A percentile compares a stretch with the other conserved stretches of the same genome.
Evolutionary conservation across 768 basidiomycete genomes (phyloP).

Genomic region (Paxillus rubicundulus): DNA sequence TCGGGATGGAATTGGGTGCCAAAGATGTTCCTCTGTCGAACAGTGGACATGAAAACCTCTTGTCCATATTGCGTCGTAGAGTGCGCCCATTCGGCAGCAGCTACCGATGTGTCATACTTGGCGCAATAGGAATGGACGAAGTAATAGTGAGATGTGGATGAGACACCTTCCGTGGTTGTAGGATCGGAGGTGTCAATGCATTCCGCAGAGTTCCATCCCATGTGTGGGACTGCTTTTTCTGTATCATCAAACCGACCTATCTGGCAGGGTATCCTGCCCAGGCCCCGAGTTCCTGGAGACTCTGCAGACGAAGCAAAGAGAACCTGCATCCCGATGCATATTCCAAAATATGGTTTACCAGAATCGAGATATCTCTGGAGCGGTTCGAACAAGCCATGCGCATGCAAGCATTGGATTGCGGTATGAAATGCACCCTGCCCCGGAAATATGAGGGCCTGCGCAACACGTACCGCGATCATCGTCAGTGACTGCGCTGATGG

Average conservation of each 20-base stretch:
- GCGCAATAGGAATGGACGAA: constrained; percentile 97
- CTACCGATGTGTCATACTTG: constrained; percentile 61
- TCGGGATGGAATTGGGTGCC: constrained; percentile 98
- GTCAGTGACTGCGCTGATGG: neutral
- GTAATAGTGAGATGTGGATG: constrained; percentile 75
- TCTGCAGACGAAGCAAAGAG: constrained; percentile 88
- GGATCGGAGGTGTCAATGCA: constrained; percentile 44
- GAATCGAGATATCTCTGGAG: constrained; percentile 79
- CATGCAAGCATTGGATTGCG: constrained; percentile 73
- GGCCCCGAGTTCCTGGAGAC: constrained; percentile 62
- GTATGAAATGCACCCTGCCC: constrained; percentile 94
- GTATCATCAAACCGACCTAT: constrained; percentile 68
- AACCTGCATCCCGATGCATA: constrained; percentile 98
- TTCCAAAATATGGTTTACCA: constrained; percentile 93
- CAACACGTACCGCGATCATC: constrained; percentile 13
- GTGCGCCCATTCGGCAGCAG: constrained; percentile 73
- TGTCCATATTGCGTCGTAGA: constrained; percentile 92
- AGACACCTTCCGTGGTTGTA: constrained; percentile 44
- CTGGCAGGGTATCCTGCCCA: constrained; percentile 80
- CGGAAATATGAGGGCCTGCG: constrained; percentile 90
- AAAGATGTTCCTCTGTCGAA: constrained; percentile 82
- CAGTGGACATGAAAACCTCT: constrained; percentile 84
- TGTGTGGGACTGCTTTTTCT: constrained; percentile 92
- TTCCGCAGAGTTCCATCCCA: constrained; percentile 91
- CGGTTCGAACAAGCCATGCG: constrained; percentile 75